Evolutionary conservation across 257 asterid species (phyloP).

Genomic region (Coffea canephora): DNA sequence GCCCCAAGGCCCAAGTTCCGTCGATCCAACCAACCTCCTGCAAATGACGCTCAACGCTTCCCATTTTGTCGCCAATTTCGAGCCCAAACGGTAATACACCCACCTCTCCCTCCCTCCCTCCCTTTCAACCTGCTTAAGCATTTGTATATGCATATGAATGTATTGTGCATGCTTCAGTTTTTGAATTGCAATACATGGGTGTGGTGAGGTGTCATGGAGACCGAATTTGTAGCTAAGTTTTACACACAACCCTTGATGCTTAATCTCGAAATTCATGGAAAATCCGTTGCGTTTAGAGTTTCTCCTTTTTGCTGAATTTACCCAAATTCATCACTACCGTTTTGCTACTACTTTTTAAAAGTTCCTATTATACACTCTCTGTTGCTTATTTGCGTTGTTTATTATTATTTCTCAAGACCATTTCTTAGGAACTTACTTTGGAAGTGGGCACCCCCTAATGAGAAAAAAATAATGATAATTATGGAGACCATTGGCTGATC

Average conservation of each 20-base stretch:
- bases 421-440: neutral
- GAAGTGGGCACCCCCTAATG: too few relatives aligned
- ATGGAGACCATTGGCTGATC: neutral
- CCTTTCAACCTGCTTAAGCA: neutral
- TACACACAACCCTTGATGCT: conserved; percentile 3
- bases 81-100: conserved; percentile 30
- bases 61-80: conserved; percentile 23
- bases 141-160: too few relatives aligned
- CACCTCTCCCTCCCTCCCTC: neutral
- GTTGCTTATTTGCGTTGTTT: neutral
- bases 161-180: neutral
- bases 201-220: conserved; percentile 45
- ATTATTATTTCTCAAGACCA: neutral
- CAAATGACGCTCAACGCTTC: conserved; percentile 32
- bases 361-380: neutral
- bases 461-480: too few relatives aligned
- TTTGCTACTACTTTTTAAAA: too few relatives aligned
- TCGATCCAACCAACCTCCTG: conserved; percentile 20
- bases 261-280: conserved; percentile 3
- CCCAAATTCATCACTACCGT: neutral
- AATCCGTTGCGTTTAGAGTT: neutral
- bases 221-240: conserved; percentile 26
- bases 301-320: neutral
- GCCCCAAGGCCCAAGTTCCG: conserved; percentile 7
- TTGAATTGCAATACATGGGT: neutral